These are phyloP conservation scores for Gossypium arboreum DNA, from an alignment of 345 rosid genomes.

Conservation along the genomic window DNA sequence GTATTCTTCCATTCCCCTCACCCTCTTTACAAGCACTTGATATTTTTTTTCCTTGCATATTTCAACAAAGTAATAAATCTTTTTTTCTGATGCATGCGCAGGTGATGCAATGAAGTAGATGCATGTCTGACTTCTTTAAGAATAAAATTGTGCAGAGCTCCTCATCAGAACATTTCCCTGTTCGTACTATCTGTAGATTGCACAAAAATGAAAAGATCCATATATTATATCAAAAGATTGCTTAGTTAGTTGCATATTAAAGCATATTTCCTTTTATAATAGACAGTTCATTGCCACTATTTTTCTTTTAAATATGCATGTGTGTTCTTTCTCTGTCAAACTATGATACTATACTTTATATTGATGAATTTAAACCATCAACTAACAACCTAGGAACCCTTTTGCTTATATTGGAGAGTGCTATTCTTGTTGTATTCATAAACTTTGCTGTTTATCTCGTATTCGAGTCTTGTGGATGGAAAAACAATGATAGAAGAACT, in stretches of 20 bases:
- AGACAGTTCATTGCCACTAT: slow-evolving; percentile 1
- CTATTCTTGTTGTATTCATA: no score
- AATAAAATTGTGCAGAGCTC: slow-evolving; percentile 20
- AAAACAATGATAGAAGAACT: no score
- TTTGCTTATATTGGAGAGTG: no score
- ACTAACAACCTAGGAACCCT: no score
- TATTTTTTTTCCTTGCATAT: neutral
- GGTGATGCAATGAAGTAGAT: slow-evolving; percentile 37
- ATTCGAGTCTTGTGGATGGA: no score
- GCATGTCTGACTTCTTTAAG: neutral
- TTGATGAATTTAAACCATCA: no score
- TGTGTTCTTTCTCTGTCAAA: neutral
- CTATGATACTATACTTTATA: neutral
- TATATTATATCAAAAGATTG: neutral
- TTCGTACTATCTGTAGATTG: neutral
- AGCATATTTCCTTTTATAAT: neutral
- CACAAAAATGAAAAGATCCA: neutral
- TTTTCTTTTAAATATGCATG: neutral
- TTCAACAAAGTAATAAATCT: neutral
- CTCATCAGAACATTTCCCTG: slow-evolving; percentile 8
- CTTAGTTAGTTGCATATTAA: neutral
- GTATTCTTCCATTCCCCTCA: slow-evolving; percentile 29
- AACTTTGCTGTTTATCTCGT: no score
- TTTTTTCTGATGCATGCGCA: slow-evolving; percentile 31
- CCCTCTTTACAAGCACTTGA: neutral